Conservation (phyloP, 2,329 filamentous ascomycete species). For the Saccharata proteae region DNA sequence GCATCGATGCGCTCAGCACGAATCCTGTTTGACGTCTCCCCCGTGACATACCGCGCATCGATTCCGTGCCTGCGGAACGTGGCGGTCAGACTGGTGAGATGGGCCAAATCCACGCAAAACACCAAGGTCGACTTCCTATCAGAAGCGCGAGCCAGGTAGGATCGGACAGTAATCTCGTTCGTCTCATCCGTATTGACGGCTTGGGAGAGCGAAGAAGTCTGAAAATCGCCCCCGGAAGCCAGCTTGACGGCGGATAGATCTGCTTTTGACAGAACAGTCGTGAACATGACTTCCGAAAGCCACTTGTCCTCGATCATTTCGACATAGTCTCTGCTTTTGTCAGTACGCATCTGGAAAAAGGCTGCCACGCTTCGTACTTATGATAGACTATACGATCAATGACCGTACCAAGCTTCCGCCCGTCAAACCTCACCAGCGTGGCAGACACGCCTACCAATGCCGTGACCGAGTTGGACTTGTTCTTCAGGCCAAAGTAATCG, state of each 20-base stretch:
- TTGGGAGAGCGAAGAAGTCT: constrained; percentile 60
- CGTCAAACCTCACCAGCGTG: constrained; percentile 68
- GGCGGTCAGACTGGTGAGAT: constrained; percentile 62
- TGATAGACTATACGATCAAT: constrained; percentile 97
- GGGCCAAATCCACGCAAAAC: constrained; percentile 84
- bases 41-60: constrained; percentile 78
- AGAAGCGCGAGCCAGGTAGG: constrained; percentile 69
- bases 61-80: constrained; percentile 67
- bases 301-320: constrained; percentile 83
- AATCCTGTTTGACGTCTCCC: constrained; percentile 58
- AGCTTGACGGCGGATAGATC: constrained; percentile 60
- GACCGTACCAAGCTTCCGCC: constrained; percentile 65
- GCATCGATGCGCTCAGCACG: constrained; percentile 59
- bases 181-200: constrained; percentile 71
- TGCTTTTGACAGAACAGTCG: constrained; percentile 73
- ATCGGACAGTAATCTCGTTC: constrained; percentile 74
- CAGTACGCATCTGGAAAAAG: neutral
- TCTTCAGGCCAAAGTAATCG: constrained; percentile 62
- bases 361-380: constrained; percentile 45
- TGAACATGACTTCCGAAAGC: constrained; percentile 87
- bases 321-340: constrained; percentile 54
- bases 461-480: constrained; percentile 27
- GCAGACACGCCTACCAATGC: constrained; percentile 84
- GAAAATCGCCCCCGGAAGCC: constrained; percentile 64
- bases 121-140: constrained; percentile 74